Evolutionary conservation across 2,329 filamentous ascomycete species (phyloP).

Genomic region (Seiridium cupressi): DNA sequence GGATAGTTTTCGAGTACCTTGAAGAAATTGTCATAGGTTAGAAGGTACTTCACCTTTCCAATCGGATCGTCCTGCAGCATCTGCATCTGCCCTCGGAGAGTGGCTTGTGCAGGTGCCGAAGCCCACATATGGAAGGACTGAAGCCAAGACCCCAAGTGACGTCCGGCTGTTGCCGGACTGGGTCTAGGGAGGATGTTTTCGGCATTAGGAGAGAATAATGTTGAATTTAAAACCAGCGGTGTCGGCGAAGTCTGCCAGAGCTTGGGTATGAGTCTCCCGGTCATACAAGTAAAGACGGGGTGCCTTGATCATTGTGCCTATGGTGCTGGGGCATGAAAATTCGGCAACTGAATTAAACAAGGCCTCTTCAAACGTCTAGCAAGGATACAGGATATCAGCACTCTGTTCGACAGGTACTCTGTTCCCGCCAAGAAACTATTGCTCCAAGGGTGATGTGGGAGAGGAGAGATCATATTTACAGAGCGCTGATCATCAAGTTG

Average conservation of each 20-base stretch:
- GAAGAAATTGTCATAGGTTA: conserved; percentile 35
- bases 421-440: fast-evolving
- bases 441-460: neutral
- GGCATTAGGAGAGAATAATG: neutral
- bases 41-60: conserved; percentile 32
- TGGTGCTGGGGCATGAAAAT: no score
- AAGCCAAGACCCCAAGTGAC: conserved; percentile 27
- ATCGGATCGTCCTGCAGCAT: conserved; percentile 29
- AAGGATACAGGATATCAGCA: no score
- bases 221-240: neutral
- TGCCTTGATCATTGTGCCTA: neutral
- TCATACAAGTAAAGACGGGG: neutral
- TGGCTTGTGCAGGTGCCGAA: conserved; percentile 15
- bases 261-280: neutral
- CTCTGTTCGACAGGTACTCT: neutral
- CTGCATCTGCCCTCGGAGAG: conserved; percentile 14
- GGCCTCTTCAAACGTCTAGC: neutral
- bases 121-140: conserved; percentile 34
- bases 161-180: neutral
- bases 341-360: neutral
- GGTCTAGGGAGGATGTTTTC: neutral
- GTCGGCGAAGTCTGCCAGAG: neutral
- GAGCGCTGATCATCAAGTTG: neutral
- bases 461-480: neutral
- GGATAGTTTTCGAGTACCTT: conserved; percentile 30